These are phyloP conservation scores for Aspergillus quadrilineatus DNA, from an alignment of 2,329 filamentous ascomycete species.

Conservation along the genomic window DNA sequence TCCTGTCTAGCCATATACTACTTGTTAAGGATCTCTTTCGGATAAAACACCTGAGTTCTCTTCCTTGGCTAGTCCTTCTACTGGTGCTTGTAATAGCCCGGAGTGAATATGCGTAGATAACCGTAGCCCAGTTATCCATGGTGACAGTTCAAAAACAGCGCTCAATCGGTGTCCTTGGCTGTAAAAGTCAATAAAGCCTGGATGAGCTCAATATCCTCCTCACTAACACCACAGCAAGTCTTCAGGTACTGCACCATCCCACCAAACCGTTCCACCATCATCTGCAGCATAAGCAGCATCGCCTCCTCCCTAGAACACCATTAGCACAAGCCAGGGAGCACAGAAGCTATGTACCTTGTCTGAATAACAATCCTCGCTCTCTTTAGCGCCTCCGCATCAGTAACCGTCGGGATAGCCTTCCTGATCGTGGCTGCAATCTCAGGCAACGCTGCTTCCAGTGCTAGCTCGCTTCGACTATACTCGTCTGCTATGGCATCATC, in stretches of 20 bases:
- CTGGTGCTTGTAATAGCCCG: no score
- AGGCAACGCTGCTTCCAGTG: background rate
- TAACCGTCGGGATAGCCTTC: background rate
- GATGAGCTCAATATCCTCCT: background rate
- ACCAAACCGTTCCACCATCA: background rate
- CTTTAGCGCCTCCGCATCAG: background rate
- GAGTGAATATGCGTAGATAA: no score
- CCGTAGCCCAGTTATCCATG: no score
- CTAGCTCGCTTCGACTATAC: constrained; percentile 1
- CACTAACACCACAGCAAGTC: background rate
- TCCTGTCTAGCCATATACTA: no score
- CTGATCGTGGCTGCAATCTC: background rate
- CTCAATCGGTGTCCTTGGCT: background rate
- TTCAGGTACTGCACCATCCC: background rate
- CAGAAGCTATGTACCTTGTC: background rate
- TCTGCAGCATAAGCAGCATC: background rate
- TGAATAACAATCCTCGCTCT: background rate
- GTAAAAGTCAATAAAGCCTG: background rate
- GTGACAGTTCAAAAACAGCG: no score
- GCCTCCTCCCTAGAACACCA: background rate
- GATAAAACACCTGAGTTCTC: no score
- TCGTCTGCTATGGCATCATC: background rate
- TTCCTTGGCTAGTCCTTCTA: no score
- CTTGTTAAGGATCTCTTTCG: no score
- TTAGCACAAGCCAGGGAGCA: background rate